Conservation (phyloP, 208 protist genomes). For the Acanthamoeba pearcei region DNA sequence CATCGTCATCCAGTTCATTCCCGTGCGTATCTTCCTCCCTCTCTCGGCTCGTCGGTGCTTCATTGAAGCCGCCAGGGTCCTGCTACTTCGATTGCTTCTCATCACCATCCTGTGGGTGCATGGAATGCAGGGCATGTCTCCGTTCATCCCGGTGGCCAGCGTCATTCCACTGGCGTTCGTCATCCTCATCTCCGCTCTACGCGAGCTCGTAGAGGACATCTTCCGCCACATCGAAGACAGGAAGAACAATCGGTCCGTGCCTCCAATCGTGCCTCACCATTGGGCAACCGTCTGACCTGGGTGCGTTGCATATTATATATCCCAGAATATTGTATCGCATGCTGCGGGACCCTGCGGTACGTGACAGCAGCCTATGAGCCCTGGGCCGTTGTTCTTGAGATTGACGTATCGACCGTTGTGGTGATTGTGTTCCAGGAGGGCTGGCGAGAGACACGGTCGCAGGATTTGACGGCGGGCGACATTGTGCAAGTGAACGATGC, state of each 20-base stretch:
- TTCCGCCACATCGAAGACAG: conserved; percentile 47
- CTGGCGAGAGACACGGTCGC: background rate
- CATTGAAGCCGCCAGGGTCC: conserved; percentile 82
- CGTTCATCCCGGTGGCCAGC: background rate
- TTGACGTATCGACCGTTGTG: background rate
- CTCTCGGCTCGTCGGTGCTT: background rate
- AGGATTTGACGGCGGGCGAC: conserved; percentile 58
- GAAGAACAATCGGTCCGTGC: conserved; percentile 26
- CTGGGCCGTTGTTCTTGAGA: background rate
- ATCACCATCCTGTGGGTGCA: conserved; percentile 82
- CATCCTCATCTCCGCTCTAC: conserved; percentile 14
- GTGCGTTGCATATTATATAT: background rate
- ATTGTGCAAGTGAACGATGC: conserved; percentile 76
- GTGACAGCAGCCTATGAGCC: background rate
- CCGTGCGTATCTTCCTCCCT: conserved; percentile 88
- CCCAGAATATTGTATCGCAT: background rate
- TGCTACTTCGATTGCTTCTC: conserved; percentile 67
- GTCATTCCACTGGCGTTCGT: conserved; percentile 48
- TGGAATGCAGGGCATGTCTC: conserved; percentile 83
- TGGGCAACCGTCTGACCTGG: background rate
- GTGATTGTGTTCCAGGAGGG: background rate
- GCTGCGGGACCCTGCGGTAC: background rate
- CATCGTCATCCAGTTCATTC: conserved; percentile 46
- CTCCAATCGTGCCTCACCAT: background rate
- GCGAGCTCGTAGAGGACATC: conserved; percentile 48